phyloP scores from a whole-genome alignment of 768 basidiomycete genomes.

The Rhodotorula kratochvilovae region DNA sequence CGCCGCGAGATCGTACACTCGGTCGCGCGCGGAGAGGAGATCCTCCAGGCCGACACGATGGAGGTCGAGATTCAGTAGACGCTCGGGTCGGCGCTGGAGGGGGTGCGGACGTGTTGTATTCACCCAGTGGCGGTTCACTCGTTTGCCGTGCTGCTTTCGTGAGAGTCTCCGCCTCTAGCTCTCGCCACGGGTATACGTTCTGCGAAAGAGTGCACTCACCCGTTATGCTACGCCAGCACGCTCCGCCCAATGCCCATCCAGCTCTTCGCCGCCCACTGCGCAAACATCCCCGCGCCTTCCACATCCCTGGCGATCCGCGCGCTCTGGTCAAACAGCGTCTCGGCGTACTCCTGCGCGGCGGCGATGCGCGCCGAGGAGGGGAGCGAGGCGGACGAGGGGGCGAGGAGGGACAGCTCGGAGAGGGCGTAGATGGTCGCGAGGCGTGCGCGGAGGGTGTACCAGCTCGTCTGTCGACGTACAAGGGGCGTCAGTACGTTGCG shows the following conservation, averaged over 20 bases:
- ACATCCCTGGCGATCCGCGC: not conserved
- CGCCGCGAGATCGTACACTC: constrained; percentile 82
- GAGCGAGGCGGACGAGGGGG: not conserved
- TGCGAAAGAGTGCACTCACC: too few species aligned
- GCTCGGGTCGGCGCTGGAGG: too few species aligned
- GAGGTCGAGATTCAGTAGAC: constrained; percentile 40
- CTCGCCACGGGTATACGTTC: too few species aligned
- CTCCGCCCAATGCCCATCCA: constrained; percentile 28
- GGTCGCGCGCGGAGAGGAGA: constrained; percentile 75
- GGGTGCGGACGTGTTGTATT: not conserved
- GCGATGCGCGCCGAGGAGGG: not conserved
- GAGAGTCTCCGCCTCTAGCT: too few species aligned
- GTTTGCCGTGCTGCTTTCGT: too few species aligned
- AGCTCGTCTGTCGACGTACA: constrained; percentile 20
- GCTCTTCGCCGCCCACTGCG: constrained; percentile 23
- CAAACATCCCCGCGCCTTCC: constrained; percentile 5
- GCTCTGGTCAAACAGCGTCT: constrained; percentile 4
- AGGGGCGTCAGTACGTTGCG: too few species aligned
- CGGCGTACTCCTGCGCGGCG: constrained; percentile 5
- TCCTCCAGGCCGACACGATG: constrained; percentile 64
- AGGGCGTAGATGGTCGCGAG: constrained; percentile 28
- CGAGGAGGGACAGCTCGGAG: constrained; percentile 10
- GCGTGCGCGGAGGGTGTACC: constrained; percentile 34
- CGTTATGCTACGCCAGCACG: not conserved
- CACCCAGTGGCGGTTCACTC: too few species aligned